These are phyloP conservation scores for Xylariaceae sp. DNA, from an alignment of 2,329 filamentous ascomycete species.

Conservation along the genomic window DNA sequence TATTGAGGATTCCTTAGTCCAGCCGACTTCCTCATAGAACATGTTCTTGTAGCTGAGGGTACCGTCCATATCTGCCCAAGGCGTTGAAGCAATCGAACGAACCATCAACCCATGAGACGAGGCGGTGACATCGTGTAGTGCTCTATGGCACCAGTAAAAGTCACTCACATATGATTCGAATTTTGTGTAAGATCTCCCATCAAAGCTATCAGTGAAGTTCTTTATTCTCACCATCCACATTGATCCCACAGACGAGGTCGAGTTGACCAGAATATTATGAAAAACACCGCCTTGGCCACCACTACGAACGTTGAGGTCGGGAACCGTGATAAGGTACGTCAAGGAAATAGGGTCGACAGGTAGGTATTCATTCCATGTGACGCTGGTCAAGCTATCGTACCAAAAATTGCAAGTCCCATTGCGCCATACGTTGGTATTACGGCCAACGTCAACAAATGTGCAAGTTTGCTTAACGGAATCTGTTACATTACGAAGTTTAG, in stretches of 20 bases:
- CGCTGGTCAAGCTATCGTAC: too few species aligned
- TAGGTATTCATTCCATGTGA: too few species aligned
- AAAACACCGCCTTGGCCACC: neutral
- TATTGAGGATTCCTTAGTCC: too few species aligned
- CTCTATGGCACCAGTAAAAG: neutral
- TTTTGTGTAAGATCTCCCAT: neutral
- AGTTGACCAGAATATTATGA: neutral
- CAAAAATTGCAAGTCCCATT: neutral
- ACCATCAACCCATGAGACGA: neutral
- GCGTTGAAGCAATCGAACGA: neutral
- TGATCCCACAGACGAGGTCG: neutral
- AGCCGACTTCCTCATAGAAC: neutral
- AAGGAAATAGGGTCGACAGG: neutral
- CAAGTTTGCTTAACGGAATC: neutral
- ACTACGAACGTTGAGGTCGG: neutral
- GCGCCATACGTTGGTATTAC: neutral
- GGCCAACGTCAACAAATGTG: neutral
- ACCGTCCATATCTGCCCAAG: neutral
- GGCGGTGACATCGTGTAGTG: neutral
- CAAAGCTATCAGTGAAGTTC: neutral
- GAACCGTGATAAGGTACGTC: too few species aligned
- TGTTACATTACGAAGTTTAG: neutral
- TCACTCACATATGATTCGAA: neutral
- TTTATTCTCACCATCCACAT: neutral
- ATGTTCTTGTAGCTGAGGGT: neutral